Evolutionary conservation across 2,329 filamentous ascomycete species (phyloP).

Genomic region (Scytalidium lignicola): DNA sequence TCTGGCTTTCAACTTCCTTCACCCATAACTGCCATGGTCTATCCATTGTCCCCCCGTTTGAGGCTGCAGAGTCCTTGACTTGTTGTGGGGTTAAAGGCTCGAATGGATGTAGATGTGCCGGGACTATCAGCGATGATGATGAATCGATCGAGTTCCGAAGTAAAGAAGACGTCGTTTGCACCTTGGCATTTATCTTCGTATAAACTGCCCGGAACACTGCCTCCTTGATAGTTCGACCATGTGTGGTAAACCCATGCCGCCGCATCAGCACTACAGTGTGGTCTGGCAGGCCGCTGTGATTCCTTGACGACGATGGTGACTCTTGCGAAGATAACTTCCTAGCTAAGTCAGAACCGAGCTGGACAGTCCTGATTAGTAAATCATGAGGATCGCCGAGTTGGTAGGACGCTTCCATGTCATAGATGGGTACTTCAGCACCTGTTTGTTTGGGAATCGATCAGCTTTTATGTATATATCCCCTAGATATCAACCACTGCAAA

Average conservation of each 20-base stretch:
- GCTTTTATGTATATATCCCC: too few species aligned
- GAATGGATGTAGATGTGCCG: slow-evolving; percentile 22
- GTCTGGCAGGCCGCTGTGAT: neutral
- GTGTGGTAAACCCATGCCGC: slow-evolving; percentile 38
- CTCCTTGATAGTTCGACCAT: slow-evolving; percentile 32
- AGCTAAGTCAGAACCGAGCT: slow-evolving; percentile 32
- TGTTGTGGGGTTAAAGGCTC: slow-evolving; percentile 15
- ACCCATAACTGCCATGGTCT: slow-evolving; percentile 27
- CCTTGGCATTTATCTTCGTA: slow-evolving; percentile 36
- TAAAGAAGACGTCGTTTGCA: slow-evolving; percentile 34
- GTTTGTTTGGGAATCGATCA: neutral
- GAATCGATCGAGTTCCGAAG: slow-evolving; percentile 4
- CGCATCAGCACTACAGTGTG: slow-evolving; percentile 38
- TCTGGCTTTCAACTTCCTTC: slow-evolving; percentile 19
- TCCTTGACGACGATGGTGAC: neutral
- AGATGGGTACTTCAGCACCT: slow-evolving; percentile 24
- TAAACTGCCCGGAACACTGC: slow-evolving; percentile 38
- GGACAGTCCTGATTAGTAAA: slow-evolving; percentile 31
- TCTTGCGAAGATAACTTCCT: slow-evolving; percentile 22
- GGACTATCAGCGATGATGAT: too few species aligned
- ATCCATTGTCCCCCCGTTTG: slow-evolving; percentile 24
- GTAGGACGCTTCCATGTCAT: slow-evolving; percentile 27
- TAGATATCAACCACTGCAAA: neutral
- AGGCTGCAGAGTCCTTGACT: slow-evolving; percentile 17
- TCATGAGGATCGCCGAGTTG: slow-evolving; percentile 26